A percentile compares a stretch with the other conserved stretches of the same genome.
phyloP scores from a whole-genome alignment of 225 moss, liverwort and hornwort genomes.

The Bryum argenteum region DNA sequence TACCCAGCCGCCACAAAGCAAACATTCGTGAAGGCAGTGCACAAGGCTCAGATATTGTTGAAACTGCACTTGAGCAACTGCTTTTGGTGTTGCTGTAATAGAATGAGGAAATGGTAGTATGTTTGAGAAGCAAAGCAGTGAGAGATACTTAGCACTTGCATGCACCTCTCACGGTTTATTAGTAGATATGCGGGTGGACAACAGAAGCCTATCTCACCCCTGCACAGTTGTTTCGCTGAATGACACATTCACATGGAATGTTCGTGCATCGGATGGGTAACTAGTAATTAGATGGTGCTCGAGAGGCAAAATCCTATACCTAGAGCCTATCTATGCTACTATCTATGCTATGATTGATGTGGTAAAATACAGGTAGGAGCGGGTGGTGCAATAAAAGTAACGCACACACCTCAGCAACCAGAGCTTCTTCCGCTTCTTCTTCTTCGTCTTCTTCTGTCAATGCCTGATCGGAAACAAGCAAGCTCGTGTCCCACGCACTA shows the following conservation, averaged over 20 bases:
- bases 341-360: conserved; percentile 40
- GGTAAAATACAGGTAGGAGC: conserved; percentile 62
- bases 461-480: conserved; percentile 27
- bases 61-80: too few species aligned
- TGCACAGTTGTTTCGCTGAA: conserved; percentile 19
- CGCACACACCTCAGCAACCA: conserved; percentile 69
- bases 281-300: conserved; percentile 32
- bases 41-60: too few species aligned
- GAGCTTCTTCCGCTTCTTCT: conserved; percentile 23
- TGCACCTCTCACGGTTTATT: conserved; percentile 33
- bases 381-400: conserved; percentile 49
- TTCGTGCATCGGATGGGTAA: conserved; percentile 26
- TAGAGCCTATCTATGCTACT: conserved; percentile 36
- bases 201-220: conserved; percentile 39
- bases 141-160: conserved; percentile 29
- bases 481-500: conserved; percentile 41
- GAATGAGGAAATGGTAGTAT: too few species aligned
- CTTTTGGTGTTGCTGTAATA: too few species aligned
- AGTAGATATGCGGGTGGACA: conserved; percentile 46
- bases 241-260: conserved; percentile 31
- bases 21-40: too few species aligned
- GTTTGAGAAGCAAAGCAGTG: conserved; percentile 18
- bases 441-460: conserved; percentile 23
- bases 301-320: conserved; percentile 49
- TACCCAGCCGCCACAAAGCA: too few species aligned